Base-by-base conservation (phyloP, 192 early-diverging fungal species). In the Podila epigama region DNA sequence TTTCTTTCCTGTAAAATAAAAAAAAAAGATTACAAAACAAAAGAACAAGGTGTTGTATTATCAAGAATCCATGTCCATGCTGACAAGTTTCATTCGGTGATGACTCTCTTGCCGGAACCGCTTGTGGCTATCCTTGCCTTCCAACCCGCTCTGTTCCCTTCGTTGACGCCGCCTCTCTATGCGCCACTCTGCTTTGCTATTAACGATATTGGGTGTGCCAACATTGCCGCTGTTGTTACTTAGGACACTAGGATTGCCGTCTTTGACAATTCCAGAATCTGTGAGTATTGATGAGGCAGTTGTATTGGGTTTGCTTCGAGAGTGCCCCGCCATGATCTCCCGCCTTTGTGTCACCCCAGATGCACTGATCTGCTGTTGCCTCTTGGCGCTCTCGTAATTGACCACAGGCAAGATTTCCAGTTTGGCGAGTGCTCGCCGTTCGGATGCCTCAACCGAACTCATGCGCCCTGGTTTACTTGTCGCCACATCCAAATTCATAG, bases 341-440 rank as follows among this genome's bases (percentile, higher is more conserved):
- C 44, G 60, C 15, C 22, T 13, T 25, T 66, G 53, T 1, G 22
- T 5, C 50, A 33, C 36, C 55, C 51, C 22, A 27, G 63, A 61
- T 1, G 64, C 39, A 35, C 33, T 59, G 20, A 65, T 15, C 13
- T 36, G 64, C 25, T 75, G 70, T 28, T 66, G 70, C 16, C 71
- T 35, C 39, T 68, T 75, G 10, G 65, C 52, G 18, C 48, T 50
- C 55, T 75, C 72, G 36, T 68, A 75, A 22, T 75, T 75, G 28
- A 75, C 72, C n/a, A 75, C 65, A n/a, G 72, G 72, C 34, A 75
- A 27, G 1, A 59, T 59, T 25, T 75, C 72, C 42, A 75, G 28
- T 37, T 68, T 67, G 4, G 65, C 39, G 11, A 63, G 18, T 1
- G 60, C 65, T 18, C 65, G 53, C 25, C 52, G 33, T 31, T 73